Evolutionary conservation across 2,329 filamentous ascomycete species (phyloP).

Genomic region (Arthroderma sp.): DNA sequence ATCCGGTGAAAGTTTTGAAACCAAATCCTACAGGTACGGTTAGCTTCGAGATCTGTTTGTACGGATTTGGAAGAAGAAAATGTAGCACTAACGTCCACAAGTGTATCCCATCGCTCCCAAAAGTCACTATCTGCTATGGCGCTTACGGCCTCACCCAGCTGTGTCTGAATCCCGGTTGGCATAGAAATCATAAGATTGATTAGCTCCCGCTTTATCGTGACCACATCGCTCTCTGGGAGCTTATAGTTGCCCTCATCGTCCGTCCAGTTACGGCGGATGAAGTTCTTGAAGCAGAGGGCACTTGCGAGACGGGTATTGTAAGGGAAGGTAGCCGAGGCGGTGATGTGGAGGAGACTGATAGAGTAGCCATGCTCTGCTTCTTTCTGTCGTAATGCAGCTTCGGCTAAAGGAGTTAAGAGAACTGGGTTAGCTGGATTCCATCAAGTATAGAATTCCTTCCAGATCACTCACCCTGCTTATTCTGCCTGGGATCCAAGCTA

Average conservation of each 20-base stretch:
- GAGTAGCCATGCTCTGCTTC: conserved; percentile 80
- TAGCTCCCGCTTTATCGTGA: conserved; percentile 84
- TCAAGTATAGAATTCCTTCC: background rate
- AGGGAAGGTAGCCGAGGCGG: conserved; percentile 59
- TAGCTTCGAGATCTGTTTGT: background rate
- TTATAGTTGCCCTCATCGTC: conserved; percentile 93
- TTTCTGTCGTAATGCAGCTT: conserved; percentile 63
- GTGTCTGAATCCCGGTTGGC: conserved; percentile 73
- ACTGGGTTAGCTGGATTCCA: background rate
- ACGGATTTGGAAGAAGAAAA: background rate
- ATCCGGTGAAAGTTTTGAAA: conserved; percentile 67
- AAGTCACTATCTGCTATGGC: conserved; percentile 97
- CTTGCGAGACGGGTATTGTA: conserved; percentile 71
- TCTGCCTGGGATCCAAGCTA: conserved; percentile 74
- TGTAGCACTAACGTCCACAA: conserved; percentile 55
- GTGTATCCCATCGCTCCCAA: conserved; percentile 89
- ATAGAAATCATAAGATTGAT: conserved; percentile 94
- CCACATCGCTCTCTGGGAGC: conserved; percentile 67
- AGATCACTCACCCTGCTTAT: conserved; percentile 62
- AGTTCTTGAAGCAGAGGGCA: conserved; percentile 96
- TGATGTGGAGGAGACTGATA: conserved; percentile 75
- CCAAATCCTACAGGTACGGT: conserved; percentile 52
- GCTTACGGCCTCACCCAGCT: conserved; percentile 92
- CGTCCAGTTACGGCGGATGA: conserved; percentile 87
- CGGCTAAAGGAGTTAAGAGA: conserved; percentile 44